These are phyloP conservation scores for Solidago caesia DNA, from an alignment of 129 eudicot genomes.

Conservation along the genomic window DNA sequence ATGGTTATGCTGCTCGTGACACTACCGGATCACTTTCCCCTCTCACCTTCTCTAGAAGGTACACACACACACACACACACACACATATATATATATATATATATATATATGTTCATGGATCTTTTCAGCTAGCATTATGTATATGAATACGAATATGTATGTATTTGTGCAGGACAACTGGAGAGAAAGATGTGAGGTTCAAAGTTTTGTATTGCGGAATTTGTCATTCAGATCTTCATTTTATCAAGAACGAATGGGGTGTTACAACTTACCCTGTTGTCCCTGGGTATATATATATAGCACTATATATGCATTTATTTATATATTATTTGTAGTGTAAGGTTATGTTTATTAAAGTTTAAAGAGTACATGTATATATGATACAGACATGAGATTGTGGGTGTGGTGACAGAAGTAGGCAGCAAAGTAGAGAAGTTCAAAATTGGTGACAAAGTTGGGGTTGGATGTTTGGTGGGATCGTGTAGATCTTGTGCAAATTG, in stretches of 20 bases:
- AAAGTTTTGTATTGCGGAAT: slow-evolving; percentile 33
- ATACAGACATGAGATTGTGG: slow-evolving; percentile 67
- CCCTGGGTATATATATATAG: slow-evolving; percentile 34
- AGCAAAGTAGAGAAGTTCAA: slow-evolving; percentile 61
- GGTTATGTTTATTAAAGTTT: neutral
- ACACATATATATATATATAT: neutral
- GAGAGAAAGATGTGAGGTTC: slow-evolving; percentile 34
- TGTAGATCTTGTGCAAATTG: slow-evolving; percentile 56
- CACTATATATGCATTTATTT: too few relatives aligned
- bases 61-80: too few relatives aligned
- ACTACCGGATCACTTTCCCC: slow-evolving; percentile 56
- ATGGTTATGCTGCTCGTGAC: slow-evolving; percentile 58
- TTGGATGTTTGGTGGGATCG: slow-evolving; percentile 72
- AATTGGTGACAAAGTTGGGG: slow-evolving; percentile 78
- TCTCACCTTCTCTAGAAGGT: slow-evolving; percentile 60
- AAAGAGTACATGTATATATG: neutral
- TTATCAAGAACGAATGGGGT: slow-evolving; percentile 49
- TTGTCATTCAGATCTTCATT: slow-evolving; percentile 58
- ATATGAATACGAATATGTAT: neutral
- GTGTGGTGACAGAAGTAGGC: slow-evolving; percentile 71
- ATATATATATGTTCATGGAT: neutral
- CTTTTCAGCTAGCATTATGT: neutral
- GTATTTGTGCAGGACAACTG: slow-evolving; percentile 15
- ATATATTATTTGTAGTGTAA: too few relatives aligned
- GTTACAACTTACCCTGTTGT: slow-evolving; percentile 32